Evolutionary conservation across 192 early-diverging fungal genomes (phyloP).

Genomic region (Phlyctochytrium planicorne): DNA sequence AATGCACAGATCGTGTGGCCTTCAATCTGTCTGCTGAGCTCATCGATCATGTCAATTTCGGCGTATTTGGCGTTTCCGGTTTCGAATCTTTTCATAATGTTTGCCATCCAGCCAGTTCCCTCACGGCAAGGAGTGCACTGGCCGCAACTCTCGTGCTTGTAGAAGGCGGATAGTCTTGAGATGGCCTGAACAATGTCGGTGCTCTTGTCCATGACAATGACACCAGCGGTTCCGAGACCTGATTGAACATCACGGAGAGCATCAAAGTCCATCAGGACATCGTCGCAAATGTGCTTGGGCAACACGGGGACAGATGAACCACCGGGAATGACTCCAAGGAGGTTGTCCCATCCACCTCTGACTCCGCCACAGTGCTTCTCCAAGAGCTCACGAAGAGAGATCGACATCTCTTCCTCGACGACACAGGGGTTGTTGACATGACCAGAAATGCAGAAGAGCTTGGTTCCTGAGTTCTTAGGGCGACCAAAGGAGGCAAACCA

Average conservation of each 20-base stretch:
- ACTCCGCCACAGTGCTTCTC: slow-evolving; percentile 97
- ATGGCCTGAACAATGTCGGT: slow-evolving; percentile 94
- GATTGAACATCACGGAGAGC: slow-evolving; percentile 89
- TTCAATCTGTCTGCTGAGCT: slow-evolving; percentile 95
- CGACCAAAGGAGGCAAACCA: slow-evolving; percentile 97
- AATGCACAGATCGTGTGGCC: slow-evolving; percentile 99
- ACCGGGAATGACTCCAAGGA: slow-evolving; percentile 95
- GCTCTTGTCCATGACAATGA: slow-evolving; percentile 99
- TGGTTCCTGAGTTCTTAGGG: slow-evolving; percentile 91
- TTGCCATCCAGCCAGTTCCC: slow-evolving; percentile 90
- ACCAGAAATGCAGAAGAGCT: slow-evolving; percentile 96
- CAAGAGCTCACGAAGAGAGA: slow-evolving; percentile 90
- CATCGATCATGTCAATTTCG: slow-evolving; percentile 97
- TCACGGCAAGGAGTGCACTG: slow-evolving; percentile 99
- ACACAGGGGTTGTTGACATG: slow-evolving; percentile 98
- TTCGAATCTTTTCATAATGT: slow-evolving; percentile 96
- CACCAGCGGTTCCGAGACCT: slow-evolving; percentile 93
- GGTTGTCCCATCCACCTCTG: slow-evolving; percentile 97
- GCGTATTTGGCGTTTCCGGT: slow-evolving; percentile 72
- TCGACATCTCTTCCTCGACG: slow-evolving; percentile 98
- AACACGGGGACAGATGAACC: slow-evolving; percentile 92
- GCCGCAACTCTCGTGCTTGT: slow-evolving; percentile 97
- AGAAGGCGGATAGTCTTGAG: slow-evolving; percentile 88
- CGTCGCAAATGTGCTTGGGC: slow-evolving; percentile 81
- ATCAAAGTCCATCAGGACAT: slow-evolving; percentile 99